These are phyloP conservation scores for Delonix regia DNA, from an alignment of 306 rosid genomes.

Conservation along the genomic window DNA sequence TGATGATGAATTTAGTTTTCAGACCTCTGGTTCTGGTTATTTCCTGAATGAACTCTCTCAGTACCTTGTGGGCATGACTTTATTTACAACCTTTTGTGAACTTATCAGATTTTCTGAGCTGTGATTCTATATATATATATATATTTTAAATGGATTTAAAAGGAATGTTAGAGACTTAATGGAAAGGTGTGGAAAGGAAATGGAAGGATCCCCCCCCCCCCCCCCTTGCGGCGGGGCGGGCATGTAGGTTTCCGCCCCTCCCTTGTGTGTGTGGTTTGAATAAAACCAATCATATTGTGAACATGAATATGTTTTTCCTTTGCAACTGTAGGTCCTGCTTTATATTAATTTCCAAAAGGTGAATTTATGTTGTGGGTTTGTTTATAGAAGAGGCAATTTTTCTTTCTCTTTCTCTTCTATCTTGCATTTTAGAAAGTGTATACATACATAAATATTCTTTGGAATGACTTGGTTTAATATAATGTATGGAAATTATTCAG, in stretches of 20 bases:
- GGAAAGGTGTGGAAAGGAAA: neutral
- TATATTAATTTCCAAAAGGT: neutral
- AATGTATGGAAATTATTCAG: neutral
- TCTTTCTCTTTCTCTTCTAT: neutral
- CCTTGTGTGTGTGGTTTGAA: no score
- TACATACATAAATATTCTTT: neutral
- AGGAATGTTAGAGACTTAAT: neutral
- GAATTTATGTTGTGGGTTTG: conserved; percentile 2
- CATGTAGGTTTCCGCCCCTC: no score
- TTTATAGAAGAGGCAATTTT: neutral
- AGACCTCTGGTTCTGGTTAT: neutral
- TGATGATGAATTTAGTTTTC: neutral
- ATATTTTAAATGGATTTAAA: neutral
- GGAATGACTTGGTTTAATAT: conserved; percentile 1
- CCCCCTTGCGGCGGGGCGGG: neutral
- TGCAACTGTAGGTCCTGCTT: neutral
- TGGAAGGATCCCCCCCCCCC: neutral
- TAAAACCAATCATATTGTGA: neutral
- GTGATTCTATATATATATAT: no score
- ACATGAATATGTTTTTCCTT: neutral
- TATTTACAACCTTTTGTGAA: neutral
- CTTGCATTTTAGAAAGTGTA: neutral
- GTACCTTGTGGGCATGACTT: neutral
- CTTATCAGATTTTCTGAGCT: neutral
- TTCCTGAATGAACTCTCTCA: neutral